Evolutionary conservation across 2,329 filamentous ascomycete species (phyloP).

Genomic region (Teratosphaeria nubilosa): DNA sequence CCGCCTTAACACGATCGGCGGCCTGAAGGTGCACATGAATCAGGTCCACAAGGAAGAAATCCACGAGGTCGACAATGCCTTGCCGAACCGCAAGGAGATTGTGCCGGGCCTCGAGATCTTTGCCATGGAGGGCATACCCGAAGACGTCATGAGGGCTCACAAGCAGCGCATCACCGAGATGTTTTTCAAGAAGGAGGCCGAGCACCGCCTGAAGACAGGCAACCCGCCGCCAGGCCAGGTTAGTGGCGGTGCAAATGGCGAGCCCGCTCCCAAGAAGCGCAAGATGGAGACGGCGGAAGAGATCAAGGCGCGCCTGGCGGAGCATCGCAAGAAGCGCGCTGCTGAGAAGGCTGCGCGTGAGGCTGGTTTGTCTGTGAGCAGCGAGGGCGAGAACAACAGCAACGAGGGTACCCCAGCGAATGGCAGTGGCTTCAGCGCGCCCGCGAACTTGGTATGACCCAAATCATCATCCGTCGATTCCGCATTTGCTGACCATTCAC

Average conservation of each 20-base stretch:
- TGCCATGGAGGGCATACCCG: constrained; percentile 93
- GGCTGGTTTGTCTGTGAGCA: constrained; percentile 1
- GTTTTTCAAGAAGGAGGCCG: constrained; percentile 76
- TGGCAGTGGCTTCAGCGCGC: not conserved
- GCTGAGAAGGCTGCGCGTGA: constrained; percentile 58
- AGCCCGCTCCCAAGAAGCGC: constrained; percentile 43
- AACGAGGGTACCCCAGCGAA: not conserved
- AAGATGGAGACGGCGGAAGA: constrained; percentile 67
- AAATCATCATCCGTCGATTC: not conserved
- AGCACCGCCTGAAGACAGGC: constrained; percentile 70
- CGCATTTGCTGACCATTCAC: not conserved
- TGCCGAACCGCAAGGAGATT: constrained; percentile 73
- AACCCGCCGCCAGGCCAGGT: constrained; percentile 56
- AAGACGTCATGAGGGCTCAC: constrained; percentile 72
- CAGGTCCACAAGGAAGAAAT: constrained; percentile 96
- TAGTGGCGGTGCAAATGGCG: not conserved
- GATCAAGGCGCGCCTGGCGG: constrained; percentile 59
- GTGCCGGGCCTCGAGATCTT: constrained; percentile 83
- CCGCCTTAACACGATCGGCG: constrained; percentile 86
- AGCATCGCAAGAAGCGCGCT: constrained; percentile 70
- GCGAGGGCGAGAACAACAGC: not conserved
- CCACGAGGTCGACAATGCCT: constrained; percentile 78
- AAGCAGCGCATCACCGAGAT: constrained; percentile 76
- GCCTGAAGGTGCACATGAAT: constrained; percentile 92
- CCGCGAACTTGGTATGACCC: not conserved